These are phyloP conservation scores for Zymoseptoria pseudotritici DNA, from an alignment of 2,329 filamentous ascomycete species.

Conservation along the genomic window DNA sequence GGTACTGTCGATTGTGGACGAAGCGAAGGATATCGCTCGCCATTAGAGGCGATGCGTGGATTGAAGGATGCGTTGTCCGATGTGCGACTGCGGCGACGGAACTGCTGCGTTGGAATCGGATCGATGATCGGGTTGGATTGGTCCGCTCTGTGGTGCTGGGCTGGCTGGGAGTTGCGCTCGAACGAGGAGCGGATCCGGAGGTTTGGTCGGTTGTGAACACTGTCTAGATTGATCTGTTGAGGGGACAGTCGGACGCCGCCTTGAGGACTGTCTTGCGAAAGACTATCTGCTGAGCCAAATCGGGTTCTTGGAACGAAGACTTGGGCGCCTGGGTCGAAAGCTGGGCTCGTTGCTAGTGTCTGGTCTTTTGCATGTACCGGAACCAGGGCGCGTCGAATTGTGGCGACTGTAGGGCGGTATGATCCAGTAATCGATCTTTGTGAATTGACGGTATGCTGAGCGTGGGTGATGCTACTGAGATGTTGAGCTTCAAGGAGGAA, in stretches of 20 bases:
- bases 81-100: slow-evolving; percentile 12
- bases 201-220: slow-evolving; percentile 9
- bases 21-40: slow-evolving; percentile 20
- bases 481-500: background rate
- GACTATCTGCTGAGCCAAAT: slow-evolving; percentile 14
- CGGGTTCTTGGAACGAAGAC: slow-evolving; percentile 23
- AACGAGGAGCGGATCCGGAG: slow-evolving; percentile 18
- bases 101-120: background rate
- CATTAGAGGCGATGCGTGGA: slow-evolving; percentile 3
- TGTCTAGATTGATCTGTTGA: slow-evolving; percentile 6
- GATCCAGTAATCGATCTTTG: background rate
- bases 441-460: background rate
- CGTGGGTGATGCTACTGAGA: background rate
- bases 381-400: background rate
- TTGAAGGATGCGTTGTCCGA: slow-evolving; percentile 12
- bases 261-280: slow-evolving; percentile 3
- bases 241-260: slow-evolving; percentile 1
- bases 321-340: slow-evolving; percentile 24
- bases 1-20: slow-evolving; percentile 6
- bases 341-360: background rate
- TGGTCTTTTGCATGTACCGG: background rate
- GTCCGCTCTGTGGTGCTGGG: background rate
- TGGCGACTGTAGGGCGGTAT: background rate
- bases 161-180: slow-evolving; percentile 15
- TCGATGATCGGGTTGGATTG: background rate